Base-by-base conservation (phyloP, 106 monocot genomes). In the Dendrobium catenatum region DNA sequence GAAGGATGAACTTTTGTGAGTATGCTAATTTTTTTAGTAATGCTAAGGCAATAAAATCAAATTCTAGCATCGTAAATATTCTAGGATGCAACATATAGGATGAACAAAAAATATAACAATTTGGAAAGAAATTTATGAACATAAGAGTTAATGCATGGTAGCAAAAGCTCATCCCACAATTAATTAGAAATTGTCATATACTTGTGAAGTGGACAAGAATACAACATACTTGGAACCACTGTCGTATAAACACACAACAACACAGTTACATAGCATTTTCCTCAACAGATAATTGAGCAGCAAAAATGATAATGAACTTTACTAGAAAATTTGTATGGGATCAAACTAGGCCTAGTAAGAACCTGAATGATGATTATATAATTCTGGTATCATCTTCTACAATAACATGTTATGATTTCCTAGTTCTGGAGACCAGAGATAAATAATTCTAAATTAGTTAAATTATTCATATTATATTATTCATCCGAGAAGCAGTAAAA, bases 271-370 rank as follows among this genome's bases (percentile, higher is more conserved):
- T 33, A 70, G 11, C 27, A 76, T 76, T 76, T 48, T 76, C 76
- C 49, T 11, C 44, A 24, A 24, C 22, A 76, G 49, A 49, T 76
- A 48, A 7, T 47, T 49, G 11, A 2, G n/a, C 27, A 76, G 49
- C 6, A 76, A 49, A 26, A 48, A 70, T 2, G 48, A 46, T 24
- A 48, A 47, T 26, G 4, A 48, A 76, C 75, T 88, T 68, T 40
- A 68, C 79, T 58, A 41, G 19, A 26, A 72, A 72, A 79, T 74
- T 6, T 37, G 37, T 29, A 29, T 29, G 29, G 29, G 29, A 29
- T 29, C 29, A 29, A 29, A 29, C 29, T 29, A 29, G 29, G 29
- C 29, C 29, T 29, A 29, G 29, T 29, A 29, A 29, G 29, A 29
- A 29, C 29, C 29, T 29, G 29, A 29, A 29, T 1, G 29, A 29